Conservation (phyloP, 2,329 filamentous ascomycete genomes). For the Berkeleyomyces rouxiae region DNA sequence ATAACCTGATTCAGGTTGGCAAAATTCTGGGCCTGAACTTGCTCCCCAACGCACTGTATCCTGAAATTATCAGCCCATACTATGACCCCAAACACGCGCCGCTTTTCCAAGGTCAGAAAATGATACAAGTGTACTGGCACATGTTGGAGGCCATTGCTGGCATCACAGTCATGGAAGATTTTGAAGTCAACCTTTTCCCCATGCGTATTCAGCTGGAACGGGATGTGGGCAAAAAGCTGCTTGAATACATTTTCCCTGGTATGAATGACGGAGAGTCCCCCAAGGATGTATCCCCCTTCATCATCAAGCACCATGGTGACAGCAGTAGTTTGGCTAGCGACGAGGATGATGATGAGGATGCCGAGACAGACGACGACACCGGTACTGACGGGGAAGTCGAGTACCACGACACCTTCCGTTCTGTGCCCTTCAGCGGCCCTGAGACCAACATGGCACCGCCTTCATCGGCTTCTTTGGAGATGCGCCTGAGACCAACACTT, state of each 20-base stretch:
- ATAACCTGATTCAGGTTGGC: slow-evolving; percentile 79
- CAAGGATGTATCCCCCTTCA: slow-evolving; percentile 45
- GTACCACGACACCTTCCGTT: slow-evolving; percentile 11
- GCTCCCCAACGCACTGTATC: slow-evolving; percentile 78
- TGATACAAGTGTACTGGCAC: slow-evolving; percentile 91
- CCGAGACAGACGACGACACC: slow-evolving; percentile 22
- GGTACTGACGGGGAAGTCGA: slow-evolving; percentile 5
- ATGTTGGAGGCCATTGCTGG: slow-evolving; percentile 97
- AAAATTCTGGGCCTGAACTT: slow-evolving; percentile 81
- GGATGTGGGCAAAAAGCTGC: slow-evolving; percentile 80
- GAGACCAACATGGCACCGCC: slow-evolving; percentile 23
- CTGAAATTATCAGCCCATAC: slow-evolving; percentile 88
- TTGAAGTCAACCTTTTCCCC: slow-evolving; percentile 85
- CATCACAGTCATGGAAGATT: slow-evolving; percentile 92
- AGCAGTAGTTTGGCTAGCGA: slow-evolving; percentile 17
- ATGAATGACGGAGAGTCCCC: slow-evolving; percentile 39
- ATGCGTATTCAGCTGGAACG: slow-evolving; percentile 87
- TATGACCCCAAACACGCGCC: slow-evolving; percentile 45
- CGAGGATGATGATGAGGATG: slow-evolving; percentile 26
- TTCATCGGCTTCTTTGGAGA: slow-evolving; percentile 35
- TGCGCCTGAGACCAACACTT: slow-evolving; percentile 69
- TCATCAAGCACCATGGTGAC: slow-evolving; percentile 26
- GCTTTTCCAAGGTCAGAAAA: slow-evolving; percentile 43
- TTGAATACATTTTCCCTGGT: slow-evolving; percentile 94
- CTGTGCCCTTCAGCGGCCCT: background rate